Conservation (phyloP, 2,329 filamentous ascomycete genomes). For the Kalaharituber pfeilii region DNA sequence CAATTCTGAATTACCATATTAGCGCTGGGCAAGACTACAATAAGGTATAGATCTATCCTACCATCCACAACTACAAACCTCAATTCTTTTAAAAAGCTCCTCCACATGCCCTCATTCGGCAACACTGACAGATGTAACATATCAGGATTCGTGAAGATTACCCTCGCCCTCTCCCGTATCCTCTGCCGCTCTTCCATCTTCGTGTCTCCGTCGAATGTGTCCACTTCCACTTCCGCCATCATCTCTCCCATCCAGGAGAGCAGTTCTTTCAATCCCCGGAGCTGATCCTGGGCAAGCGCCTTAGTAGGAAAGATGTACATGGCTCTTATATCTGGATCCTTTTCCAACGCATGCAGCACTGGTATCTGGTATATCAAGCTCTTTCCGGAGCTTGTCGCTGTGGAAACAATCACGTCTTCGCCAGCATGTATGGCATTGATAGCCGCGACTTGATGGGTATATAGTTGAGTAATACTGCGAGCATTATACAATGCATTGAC, state of each 20-base stretch:
- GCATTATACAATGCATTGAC: slow-evolving; percentile 96
- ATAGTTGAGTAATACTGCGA: slow-evolving; percentile 68
- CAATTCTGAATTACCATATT: slow-evolving; percentile 38
- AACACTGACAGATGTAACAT: slow-evolving; percentile 93
- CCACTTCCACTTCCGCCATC: slow-evolving; percentile 58
- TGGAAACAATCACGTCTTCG: slow-evolving; percentile 77
- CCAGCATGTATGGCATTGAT: slow-evolving; percentile 75
- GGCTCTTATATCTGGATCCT: slow-evolving; percentile 57
- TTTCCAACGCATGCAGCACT: slow-evolving; percentile 70
- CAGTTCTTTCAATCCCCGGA: slow-evolving; percentile 70
- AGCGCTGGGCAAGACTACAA: no score
- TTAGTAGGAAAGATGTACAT: slow-evolving; percentile 99
- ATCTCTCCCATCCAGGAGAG: slow-evolving; percentile 52
- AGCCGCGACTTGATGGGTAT: slow-evolving; percentile 81
- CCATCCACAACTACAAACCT: slow-evolving; percentile 59
- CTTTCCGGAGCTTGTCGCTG: slow-evolving; percentile 91
- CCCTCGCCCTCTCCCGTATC: slow-evolving; percentile 73
- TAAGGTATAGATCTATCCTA: slow-evolving; percentile 26
- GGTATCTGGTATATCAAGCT: slow-evolving; percentile 96
- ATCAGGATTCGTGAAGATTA: slow-evolving; percentile 95
- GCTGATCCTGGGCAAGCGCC: slow-evolving; percentile 85
- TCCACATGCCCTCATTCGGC: slow-evolving; percentile 80
- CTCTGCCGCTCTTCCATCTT: slow-evolving; percentile 58
- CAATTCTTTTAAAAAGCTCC: slow-evolving; percentile 70
- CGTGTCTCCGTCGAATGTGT: slow-evolving; percentile 93